Evolutionary conservation across 352 stramenopile species (phyloP), one percentile per base, ranked within the genome.

Genomic region (Thalassiosira mediterranea): DNA sequence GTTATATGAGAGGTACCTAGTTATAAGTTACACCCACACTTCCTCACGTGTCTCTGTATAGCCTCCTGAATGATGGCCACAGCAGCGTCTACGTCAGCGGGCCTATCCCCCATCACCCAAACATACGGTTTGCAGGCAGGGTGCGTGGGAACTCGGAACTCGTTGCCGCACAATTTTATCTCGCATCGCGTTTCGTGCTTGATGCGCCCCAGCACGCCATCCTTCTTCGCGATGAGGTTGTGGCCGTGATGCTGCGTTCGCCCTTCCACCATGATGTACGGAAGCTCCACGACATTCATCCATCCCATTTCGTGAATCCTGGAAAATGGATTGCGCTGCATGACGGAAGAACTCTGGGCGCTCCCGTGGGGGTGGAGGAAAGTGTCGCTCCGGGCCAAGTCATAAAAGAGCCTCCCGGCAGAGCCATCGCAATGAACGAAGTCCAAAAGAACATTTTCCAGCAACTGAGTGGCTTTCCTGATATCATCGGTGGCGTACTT

Each of bases 321-420:
- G 11, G 54, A 29, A 23, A 57, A 71, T 60, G 61, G 61, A 42
- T 71, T 71, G 15, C 61, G 46, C 52, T 71, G 61, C 19, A 60
- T 51, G 26, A 71, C 47, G 19, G 29, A 61, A 34, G 26, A 31
- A 19, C 34, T 52, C 40, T 44, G 10, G 13, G 15, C 26, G 5
- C n/a, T 21, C 5, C 42, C n/a, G 29, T 23, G 17, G 31, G 61
- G 61, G 59, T 71, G 61, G 1, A 71, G 61, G 48, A 42, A 53
- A 42, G 48, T 13, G 42, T 47, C 58, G 5, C 44, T 51, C 25
- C n/a, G 15, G 28, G 61, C 61, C 34, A 71, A 53, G 32, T 71
- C 61, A n/a, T 53, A 71, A 17, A 71, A 71, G 15, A 71, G 40
- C 15, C 61, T 58, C 19, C 61, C 61, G 40, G 26, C 52, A 21